These are phyloP conservation scores for Ophiocordyceps polyrhachis-furcata DNA, from an alignment of 2,329 filamentous ascomycete genomes.

Conservation along the genomic window DNA sequence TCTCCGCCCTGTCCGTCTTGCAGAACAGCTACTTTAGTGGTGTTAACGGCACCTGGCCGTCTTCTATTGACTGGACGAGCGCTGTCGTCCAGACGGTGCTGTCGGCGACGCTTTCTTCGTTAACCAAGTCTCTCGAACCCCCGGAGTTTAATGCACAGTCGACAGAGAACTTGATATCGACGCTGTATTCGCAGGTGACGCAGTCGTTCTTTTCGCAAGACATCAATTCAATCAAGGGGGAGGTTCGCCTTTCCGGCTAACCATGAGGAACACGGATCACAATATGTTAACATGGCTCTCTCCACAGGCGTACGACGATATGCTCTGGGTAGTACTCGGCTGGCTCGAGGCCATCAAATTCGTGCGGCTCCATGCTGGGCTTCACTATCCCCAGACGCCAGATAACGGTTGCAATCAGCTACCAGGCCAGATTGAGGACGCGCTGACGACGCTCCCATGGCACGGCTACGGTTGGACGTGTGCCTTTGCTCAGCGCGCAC, in stretches of 20 bases:
- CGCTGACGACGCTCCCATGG: conserved; percentile 33
- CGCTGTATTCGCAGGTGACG: conserved; percentile 59
- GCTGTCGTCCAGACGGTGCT: conserved; percentile 70
- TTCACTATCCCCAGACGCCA: conserved; percentile 31
- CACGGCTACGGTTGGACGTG: conserved; percentile 59
- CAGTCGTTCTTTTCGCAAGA: conserved; percentile 81
- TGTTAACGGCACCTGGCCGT: conserved; percentile 67
- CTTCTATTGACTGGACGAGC: conserved; percentile 81
- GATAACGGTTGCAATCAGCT: conserved; percentile 3
- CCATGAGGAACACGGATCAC: background rate
- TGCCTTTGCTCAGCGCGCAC: conserved; percentile 64
- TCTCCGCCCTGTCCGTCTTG: conserved; percentile 53
- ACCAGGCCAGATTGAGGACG: conserved; percentile 1
- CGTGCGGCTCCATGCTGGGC: conserved; percentile 45
- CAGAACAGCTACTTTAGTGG: conserved; percentile 61
- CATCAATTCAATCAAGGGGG: conserved; percentile 48
- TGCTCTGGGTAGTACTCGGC: conserved; percentile 83
- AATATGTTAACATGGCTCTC: background rate
- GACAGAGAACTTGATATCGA: conserved; percentile 63
- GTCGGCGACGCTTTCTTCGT: conserved; percentile 50
- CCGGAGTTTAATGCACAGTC: conserved; percentile 21
- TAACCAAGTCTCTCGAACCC: conserved; percentile 39
- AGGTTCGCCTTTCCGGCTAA: conserved; percentile 15
- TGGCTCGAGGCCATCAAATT: conserved; percentile 77
- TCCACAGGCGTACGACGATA: conserved; percentile 71